phyloP scores from a whole-genome alignment of 202 grass and related monocot genomes.

The Zoysia matrella region DNA sequence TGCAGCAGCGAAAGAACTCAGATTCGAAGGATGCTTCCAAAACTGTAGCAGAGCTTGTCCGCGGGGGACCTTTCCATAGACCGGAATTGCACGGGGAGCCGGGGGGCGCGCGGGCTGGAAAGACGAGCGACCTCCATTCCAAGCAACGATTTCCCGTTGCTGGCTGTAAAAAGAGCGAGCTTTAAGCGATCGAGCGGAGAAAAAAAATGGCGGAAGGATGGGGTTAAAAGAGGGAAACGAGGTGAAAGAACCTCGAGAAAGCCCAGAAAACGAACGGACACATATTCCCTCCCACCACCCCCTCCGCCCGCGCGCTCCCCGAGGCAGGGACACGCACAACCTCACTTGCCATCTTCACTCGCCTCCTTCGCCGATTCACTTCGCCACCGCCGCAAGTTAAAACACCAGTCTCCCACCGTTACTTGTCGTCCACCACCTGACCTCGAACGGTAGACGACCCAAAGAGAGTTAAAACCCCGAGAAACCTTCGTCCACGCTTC shows the following conservation, averaged over 20 bases:
- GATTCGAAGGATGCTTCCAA: constrained; percentile 46
- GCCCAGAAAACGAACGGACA: constrained; percentile 48
- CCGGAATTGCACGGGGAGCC: constrained; percentile 14
- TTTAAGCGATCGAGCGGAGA: background rate
- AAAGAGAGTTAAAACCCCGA: constrained; percentile 52
- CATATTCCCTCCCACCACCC: constrained; percentile 78
- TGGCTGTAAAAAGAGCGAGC: background rate
- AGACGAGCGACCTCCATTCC: background rate
- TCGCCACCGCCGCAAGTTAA: constrained; percentile 48
- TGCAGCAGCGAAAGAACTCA: constrained; percentile 18
- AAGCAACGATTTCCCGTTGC: constrained; percentile 1
- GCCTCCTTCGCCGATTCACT: background rate
- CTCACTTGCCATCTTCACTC: background rate
- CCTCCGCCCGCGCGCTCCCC: constrained; percentile 60
- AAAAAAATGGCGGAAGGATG: background rate
- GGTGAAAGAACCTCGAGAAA: constrained; percentile 32
- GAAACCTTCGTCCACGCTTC: constrained; percentile 45
- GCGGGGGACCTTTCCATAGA: constrained; percentile 27
- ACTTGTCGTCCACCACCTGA: background rate
- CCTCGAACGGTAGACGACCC: background rate
- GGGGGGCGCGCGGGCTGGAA: constrained; percentile 11
- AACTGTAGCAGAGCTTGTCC: constrained; percentile 30
- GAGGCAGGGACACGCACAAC: constrained; percentile 43
- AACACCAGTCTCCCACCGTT: constrained; percentile 28
- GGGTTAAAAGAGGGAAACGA: constrained; percentile 17